Percentiles rank a stretch among this genome's conserved stretches.
Evolutionary conservation across 768 basidiomycete genomes (phyloP).

Genomic region (Russula foetens): DNA sequence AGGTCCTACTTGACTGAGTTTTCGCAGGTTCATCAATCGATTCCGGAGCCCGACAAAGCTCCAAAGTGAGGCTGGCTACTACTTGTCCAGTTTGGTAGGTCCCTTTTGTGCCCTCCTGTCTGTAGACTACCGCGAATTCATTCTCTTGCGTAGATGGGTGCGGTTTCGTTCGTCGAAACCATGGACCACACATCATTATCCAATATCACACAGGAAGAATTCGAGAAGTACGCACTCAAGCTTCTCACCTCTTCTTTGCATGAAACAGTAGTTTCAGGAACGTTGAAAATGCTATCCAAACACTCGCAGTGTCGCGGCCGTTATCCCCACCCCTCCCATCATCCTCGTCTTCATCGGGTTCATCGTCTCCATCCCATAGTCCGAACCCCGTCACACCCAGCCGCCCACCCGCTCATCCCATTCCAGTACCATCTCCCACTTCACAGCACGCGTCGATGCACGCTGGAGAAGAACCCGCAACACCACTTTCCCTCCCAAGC

Average conservation of each 20-base stretch:
- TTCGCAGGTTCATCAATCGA: constrained; percentile 83
- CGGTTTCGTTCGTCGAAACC: constrained; percentile 95
- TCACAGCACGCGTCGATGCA: constrained; percentile 33
- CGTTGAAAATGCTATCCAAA: constrained; percentile 52
- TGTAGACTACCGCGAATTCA: neutral
- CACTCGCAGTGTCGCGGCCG: constrained; percentile 33
- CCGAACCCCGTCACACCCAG: constrained; percentile 12
- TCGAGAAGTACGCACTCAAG: constrained; percentile 53
- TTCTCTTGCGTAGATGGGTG: constrained; percentile 65
- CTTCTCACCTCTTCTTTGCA: neutral
- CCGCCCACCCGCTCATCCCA: constrained; percentile 16
- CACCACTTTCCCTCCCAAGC: constrained; percentile 60
- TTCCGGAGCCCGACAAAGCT: constrained; percentile 86
- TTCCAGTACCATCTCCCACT: constrained; percentile 14
- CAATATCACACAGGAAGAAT: constrained; percentile 90
- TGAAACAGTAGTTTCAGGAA: constrained; percentile 30
- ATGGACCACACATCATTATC: constrained; percentile 95
- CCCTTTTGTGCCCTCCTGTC: neutral
- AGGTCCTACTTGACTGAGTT: neutral
- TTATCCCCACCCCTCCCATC: constrained; percentile 27
- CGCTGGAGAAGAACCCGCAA: constrained; percentile 85
- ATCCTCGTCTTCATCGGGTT: constrained; percentile 24
- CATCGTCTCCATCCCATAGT: constrained; percentile 25
- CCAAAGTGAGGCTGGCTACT: constrained; percentile 94
- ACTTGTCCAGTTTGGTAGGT: constrained; percentile 86